A percentile compares a stretch with the other conserved stretches of the same genome.
Conservation (phyloP, 202 grass and related monocot genomes). For the Setaria viridis region DNA sequence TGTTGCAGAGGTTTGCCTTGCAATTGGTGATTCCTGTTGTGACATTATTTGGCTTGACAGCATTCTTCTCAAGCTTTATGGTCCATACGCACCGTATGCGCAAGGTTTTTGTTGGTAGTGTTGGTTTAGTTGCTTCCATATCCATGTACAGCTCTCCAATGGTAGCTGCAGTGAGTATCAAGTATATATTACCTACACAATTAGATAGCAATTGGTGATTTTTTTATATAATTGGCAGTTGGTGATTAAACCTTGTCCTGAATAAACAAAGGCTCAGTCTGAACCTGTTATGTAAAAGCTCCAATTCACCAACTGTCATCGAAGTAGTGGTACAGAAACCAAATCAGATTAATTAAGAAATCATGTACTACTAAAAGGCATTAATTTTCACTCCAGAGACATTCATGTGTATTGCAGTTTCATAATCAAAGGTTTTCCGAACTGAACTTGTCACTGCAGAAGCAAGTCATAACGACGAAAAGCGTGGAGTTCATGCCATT, state of each 20-base stretch:
- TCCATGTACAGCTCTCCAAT: constrained; percentile 78
- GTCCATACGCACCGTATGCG: constrained; percentile 39
- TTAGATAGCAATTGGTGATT: neutral
- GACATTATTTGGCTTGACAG: constrained; percentile 38
- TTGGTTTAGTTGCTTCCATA: constrained; percentile 70
- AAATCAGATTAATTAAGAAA: neutral
- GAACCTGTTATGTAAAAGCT: neutral
- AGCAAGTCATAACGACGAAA: constrained; percentile 60
- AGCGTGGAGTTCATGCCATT: constrained; percentile 87
- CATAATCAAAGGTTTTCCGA: neutral
- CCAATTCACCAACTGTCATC: neutral
- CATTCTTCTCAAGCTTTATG: constrained; percentile 28
- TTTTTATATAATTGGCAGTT: neutral
- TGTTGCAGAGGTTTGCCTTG: constrained; percentile 50
- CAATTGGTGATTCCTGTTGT: constrained; percentile 40
- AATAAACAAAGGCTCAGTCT: neutral
- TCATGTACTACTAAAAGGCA: too few species aligned
- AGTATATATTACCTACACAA: neutral
- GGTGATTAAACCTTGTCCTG: neutral
- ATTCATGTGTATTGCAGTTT: neutral
- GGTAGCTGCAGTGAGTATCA: constrained; percentile 58
- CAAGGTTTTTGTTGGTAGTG: constrained; percentile 63
- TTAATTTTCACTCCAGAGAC: neutral
- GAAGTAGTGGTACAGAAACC: neutral
- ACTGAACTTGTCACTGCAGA: constrained; percentile 37